Percentiles rank a stretch among this genome's conserved stretches.
These are phyloP conservation scores for Hypoxylon sp. DNA, from an alignment of 2,329 filamentous ascomycete species.

Conservation along the genomic window DNA sequence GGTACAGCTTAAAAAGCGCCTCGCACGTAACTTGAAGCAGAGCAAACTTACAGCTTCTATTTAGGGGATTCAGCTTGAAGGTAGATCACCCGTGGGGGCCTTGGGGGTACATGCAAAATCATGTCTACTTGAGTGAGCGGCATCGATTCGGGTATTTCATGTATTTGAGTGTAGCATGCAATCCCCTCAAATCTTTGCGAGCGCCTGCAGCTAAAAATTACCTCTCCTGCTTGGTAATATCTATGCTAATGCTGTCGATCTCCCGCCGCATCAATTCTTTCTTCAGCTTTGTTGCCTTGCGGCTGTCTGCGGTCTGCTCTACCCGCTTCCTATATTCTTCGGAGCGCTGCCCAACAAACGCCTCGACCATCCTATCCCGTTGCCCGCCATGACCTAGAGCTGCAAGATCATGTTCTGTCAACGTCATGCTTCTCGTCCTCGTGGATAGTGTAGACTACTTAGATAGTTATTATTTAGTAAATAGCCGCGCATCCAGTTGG, in stretches of 20 bases:
- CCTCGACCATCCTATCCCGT: conserved; percentile 3
- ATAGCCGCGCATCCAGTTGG: background rate
- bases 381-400: background rate
- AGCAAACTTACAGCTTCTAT: background rate
- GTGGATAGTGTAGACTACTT: background rate
- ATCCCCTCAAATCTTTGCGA: conserved; percentile 8
- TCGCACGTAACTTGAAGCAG: background rate
- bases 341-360: conserved; percentile 19
- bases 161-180: background rate
- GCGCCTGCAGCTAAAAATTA: background rate
- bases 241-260: conserved; percentile 12
- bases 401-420: conserved; percentile 3
- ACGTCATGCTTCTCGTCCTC: background rate
- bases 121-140: background rate
- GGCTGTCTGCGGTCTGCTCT: conserved; percentile 6
- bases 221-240: background rate
- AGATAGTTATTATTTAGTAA: background rate
- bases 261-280: conserved; percentile 16
- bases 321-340: conserved; percentile 8
- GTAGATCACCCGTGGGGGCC: background rate
- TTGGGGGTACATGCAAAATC: background rate
- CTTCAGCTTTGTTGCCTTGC: conserved; percentile 13
- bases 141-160: background rate
- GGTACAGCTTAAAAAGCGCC: background rate
- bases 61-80: background rate